Conservation (phyloP, 2,329 filamentous ascomycete genomes). For the Ceratocystis destructans region DNA sequence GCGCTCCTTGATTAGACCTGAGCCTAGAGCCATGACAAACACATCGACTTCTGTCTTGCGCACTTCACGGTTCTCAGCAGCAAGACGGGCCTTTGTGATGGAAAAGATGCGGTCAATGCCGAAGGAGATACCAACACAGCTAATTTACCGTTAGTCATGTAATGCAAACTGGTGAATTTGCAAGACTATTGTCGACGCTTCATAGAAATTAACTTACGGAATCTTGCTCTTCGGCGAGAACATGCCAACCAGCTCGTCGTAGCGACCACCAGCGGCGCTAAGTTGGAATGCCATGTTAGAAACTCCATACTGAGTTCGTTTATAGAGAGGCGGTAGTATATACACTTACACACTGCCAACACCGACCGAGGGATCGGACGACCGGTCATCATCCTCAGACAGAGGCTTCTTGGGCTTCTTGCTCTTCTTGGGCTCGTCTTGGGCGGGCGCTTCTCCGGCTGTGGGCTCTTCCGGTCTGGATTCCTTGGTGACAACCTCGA, state of each 20-base stretch:
- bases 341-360: conserved; percentile 55
- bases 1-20: conserved; percentile 66
- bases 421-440: conserved; percentile 29
- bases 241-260: conserved; percentile 90
- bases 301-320: background rate
- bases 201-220: conserved; percentile 31
- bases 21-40: conserved; percentile 88
- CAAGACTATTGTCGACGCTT: background rate
- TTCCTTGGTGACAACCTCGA: conserved; percentile 74
- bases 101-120: conserved; percentile 92
- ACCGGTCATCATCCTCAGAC: conserved; percentile 49
- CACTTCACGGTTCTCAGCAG: conserved; percentile 42
- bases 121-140: conserved; percentile 56
- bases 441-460: conserved; percentile 25
- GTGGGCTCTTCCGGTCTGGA: conserved; percentile 43
- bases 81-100: conserved; percentile 67
- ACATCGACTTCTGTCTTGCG: conserved; percentile 71
- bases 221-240: conserved; percentile 76
- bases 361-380: conserved; percentile 64
- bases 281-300: conserved; percentile 1
- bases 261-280: conserved; percentile 68
- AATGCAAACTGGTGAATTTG: background rate
- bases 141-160: conserved; percentile 2
- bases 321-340: background rate
- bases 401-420: conserved; percentile 36